Evolutionary conservation across 495 filamentous ascomycete species (phyloP).

Genomic region (Penicillium mononematosum): DNA sequence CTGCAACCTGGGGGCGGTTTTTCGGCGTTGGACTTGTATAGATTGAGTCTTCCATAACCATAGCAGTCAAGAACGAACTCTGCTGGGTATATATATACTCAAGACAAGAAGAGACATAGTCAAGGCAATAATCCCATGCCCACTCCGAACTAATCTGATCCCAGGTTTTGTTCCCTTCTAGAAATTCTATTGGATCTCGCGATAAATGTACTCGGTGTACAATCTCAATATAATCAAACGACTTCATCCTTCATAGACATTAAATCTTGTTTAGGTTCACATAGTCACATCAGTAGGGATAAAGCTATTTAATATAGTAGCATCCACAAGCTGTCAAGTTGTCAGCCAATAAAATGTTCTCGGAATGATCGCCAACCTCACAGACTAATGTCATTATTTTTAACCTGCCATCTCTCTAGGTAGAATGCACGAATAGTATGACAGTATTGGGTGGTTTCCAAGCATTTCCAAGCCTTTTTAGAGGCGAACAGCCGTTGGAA

Average conservation of each 20-base stretch:
- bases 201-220: not conserved
- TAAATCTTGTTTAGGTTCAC: too few relatives aligned
- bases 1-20: too few relatives aligned
- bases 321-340: not conserved
- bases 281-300: not conserved
- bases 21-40: too few relatives aligned
- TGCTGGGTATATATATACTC: too few relatives aligned
- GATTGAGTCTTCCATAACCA: too few relatives aligned
- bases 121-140: too few relatives aligned
- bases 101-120: too few relatives aligned
- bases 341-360: not conserved
- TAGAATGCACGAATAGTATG: not conserved
- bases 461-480: slow-evolving; percentile 12
- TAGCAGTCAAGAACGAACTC: too few relatives aligned
- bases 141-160: too few relatives aligned
- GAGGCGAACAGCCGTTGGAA: slow-evolving; percentile 24
- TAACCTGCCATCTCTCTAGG: not conserved
- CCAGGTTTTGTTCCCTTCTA: too few relatives aligned
- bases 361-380: slow-evolving; percentile 2
- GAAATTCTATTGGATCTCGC: too few relatives aligned
- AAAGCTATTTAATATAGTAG: not conserved
- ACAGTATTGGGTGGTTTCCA: not conserved
- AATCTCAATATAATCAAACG: not conserved
- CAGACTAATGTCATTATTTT: not conserved
- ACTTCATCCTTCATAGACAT: not conserved